phyloP scores from a whole-genome alignment of 1,284 basidiomycete genomes.

The Taiwanofungus camphoratus region DNA sequence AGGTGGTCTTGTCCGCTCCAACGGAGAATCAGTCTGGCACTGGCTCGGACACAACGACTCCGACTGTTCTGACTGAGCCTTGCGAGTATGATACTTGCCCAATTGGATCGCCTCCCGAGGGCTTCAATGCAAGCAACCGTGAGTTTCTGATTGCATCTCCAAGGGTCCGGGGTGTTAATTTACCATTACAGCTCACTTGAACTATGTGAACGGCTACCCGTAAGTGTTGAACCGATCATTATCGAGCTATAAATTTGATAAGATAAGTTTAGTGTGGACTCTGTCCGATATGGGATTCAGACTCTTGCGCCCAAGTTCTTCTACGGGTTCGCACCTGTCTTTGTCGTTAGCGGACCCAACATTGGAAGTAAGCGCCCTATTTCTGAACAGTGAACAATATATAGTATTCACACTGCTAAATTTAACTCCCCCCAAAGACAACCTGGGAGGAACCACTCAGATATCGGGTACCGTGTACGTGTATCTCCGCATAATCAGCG shows the following conservation, averaged over 20 bases:
- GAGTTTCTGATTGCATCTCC: conserved; percentile 16
- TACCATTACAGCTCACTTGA: conserved; percentile 27
- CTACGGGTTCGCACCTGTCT: conserved; percentile 34
- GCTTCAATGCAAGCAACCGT: conserved; percentile 38
- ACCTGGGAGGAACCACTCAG: conserved; percentile 30
- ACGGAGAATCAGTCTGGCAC: conserved; percentile 40
- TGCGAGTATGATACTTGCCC: conserved; percentile 39
- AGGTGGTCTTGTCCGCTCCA: conserved; percentile 40
- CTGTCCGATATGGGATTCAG: conserved; percentile 41
- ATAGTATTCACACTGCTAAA: not conserved
- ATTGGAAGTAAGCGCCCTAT: conserved; percentile 36
- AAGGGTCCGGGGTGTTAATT: not conserved
- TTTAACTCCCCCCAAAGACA: conserved; percentile 27
- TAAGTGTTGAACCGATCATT: conserved; percentile 31
- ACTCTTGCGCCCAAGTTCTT: conserved; percentile 40
- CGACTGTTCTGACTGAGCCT: conserved; percentile 24
- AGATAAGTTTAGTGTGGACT: conserved; percentile 28
- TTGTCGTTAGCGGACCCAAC: conserved; percentile 47
- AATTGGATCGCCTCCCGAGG: conserved; percentile 36
- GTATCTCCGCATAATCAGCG: not conserved
- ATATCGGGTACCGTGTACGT: conserved; percentile 45
- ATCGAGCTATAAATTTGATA: not conserved
- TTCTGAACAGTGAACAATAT: not conserved
- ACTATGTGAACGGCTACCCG: conserved; percentile 31
- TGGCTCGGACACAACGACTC: conserved; percentile 28